These are phyloP conservation scores for Chrysoporthe cubensis DNA, from an alignment of 2,329 filamentous ascomycete species.

Conservation along the genomic window DNA sequence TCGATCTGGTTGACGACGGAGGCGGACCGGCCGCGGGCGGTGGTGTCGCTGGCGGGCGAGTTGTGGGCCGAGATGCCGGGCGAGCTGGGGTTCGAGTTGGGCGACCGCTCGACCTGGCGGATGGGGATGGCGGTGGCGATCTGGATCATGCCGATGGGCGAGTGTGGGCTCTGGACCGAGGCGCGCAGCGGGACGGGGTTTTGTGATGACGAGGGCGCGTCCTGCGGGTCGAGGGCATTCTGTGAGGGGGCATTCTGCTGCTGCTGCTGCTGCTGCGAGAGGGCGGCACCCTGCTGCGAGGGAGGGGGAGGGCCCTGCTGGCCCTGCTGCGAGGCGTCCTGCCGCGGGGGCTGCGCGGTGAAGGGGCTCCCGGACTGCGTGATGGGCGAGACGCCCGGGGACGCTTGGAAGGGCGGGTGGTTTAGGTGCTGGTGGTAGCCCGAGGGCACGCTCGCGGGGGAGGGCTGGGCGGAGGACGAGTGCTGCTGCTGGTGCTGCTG, in stretches of 20 bases:
- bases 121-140: conserved; percentile 28
- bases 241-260: not conserved
- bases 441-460: not conserved
- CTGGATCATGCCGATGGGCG: conserved; percentile 23
- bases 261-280: conserved; percentile 1
- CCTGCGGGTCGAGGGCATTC: no score
- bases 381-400: conserved; percentile 27
- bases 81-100: conserved; percentile 16
- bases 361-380: conserved; percentile 28
- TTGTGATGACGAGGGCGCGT: not conserved
- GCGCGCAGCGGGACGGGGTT: conserved; percentile 5
- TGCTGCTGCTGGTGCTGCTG: conserved; percentile 15
- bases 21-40: conserved; percentile 14
- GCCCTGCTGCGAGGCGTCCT: conserved; percentile 28
- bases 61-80: conserved; percentile 12
- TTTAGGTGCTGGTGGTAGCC: not conserved
- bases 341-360: conserved; percentile 18
- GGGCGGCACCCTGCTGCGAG: no score
- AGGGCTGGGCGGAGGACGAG: conserved; percentile 8
- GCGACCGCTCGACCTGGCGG: conserved; percentile 27
- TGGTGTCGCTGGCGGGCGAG: conserved; percentile 26
- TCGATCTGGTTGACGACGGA: conserved; percentile 30
- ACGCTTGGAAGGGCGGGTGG: conserved; percentile 8
- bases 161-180: conserved; percentile 13
- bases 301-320: no score